Base-by-base conservation (phyloP, 768 basidiomycete species). In the Psilocybe cubensis region DNA sequence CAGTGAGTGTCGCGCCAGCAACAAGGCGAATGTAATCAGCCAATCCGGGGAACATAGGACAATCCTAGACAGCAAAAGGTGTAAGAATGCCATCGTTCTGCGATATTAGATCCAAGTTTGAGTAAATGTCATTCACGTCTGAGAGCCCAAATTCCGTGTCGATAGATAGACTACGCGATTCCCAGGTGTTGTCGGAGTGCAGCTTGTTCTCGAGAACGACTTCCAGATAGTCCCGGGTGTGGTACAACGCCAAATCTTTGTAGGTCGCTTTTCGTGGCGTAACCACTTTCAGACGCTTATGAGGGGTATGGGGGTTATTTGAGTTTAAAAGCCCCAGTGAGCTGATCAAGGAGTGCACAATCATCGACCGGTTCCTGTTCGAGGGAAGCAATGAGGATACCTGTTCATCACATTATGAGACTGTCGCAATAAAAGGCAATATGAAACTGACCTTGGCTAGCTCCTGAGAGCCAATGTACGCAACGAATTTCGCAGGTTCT, bases 1-100 rank as follows among this genome's bases (percentile, higher is more conserved):
- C 94, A 1, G 90, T 86, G 35, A 95, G 75, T 0, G 92, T 83
- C 0, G 90, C 90, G 1, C 95, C 91, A 0, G 88, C 93, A 1
- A 96, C 77, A 3, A 87, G 72, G 4, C 76, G 76, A 4, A 90
- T 85, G 61, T 97, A 97, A 3, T 82, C 77, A 5, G 82, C 68
- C 11, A 98, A 79, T 2, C 81, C 83, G 4, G 70, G 71, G 66
- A 98, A 98, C 1, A 80, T 73, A 0, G 94, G 92, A 63, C 94
- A 96, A 66, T 97, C 94, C 91, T 94, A 33, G 14, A 63, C 57
- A 48, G 17, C 38, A 49, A 44, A 20, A 46, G 47, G 12, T 41
- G 21, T 53, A 31, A 20, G 20, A 33, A 42, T n/a, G n/a, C 28
- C 31, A 25, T 27, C 25, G 29, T 47, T 44, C 23, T 20, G 31